phyloP scores from a whole-genome alignment of 176 grass and related monocot genomes.

The Zea luxurians region DNA sequence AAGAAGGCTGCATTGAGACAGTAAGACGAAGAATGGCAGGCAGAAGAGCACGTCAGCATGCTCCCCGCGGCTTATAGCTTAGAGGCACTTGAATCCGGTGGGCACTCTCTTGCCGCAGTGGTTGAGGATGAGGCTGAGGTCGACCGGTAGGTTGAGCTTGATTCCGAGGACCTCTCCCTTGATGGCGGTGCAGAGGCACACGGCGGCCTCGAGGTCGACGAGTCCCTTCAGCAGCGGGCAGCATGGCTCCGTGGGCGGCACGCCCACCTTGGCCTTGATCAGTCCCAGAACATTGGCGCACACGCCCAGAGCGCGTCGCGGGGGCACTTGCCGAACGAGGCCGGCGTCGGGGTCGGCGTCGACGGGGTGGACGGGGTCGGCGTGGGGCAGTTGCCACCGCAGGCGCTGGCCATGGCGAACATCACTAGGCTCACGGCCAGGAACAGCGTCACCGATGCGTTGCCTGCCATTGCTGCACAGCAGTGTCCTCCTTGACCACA shows the following conservation, averaged over 20 bases:
- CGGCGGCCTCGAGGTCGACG: slow-evolving; percentile 77
- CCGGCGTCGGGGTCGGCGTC: slow-evolving; percentile 14
- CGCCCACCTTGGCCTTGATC: slow-evolving; percentile 42
- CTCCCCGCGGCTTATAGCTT: neutral
- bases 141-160: slow-evolving; percentile 47
- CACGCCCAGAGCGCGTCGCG: slow-evolving; percentile 41
- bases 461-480: slow-evolving; percentile 35
- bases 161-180: slow-evolving; percentile 50
- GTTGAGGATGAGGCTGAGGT: slow-evolving; percentile 64
- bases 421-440: slow-evolving; percentile 35
- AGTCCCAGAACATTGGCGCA: slow-evolving; percentile 42
- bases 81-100: slow-evolving; percentile 39
- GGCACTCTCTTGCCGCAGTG: slow-evolving; percentile 44
- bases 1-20: no score
- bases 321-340: slow-evolving; percentile 35
- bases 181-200: slow-evolving; percentile 86
- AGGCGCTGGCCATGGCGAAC: slow-evolving; percentile 34
- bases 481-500: no score
- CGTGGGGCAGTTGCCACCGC: slow-evolving; percentile 7
- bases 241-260: slow-evolving; percentile 55
- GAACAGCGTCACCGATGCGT: slow-evolving; percentile 32
- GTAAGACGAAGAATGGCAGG: no score
- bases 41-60: no score
- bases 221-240: slow-evolving; percentile 77
- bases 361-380: neutral